Percentiles rank a stretch among this genome's conserved stretches.
Evolutionary conservation across 768 basidiomycete species (phyloP).

Genomic region (Candolleomyces aberdarensis): DNA sequence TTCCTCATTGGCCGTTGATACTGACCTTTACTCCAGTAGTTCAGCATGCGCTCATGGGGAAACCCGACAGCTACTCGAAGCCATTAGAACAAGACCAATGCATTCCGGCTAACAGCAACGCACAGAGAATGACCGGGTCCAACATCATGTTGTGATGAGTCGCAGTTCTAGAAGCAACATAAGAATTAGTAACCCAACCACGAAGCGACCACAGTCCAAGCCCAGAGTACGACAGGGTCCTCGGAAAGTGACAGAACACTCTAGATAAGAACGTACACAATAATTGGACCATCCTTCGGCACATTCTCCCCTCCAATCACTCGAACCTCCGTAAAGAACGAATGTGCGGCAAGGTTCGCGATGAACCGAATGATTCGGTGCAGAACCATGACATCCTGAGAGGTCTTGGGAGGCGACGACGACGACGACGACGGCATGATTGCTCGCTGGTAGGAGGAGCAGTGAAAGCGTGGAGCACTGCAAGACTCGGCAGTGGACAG

Average conservation of each 20-base stretch:
- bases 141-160: slow-evolving; percentile 94
- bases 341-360: slow-evolving; percentile 70
- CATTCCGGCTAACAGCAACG: slow-evolving; percentile 24
- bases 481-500: not conserved
- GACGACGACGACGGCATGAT: slow-evolving; percentile 4
- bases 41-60: slow-evolving; percentile 76
- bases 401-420: slow-evolving; percentile 8
- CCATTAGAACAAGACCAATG: not conserved
- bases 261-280: slow-evolving; percentile 63
- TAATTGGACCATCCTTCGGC: slow-evolving; percentile 83
- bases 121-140: slow-evolving; percentile 80
- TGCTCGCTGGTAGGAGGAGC: not conserved
- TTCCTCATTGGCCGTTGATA: not conserved
- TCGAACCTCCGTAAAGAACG: slow-evolving; percentile 87
- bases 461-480: not conserved
- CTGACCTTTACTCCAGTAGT: slow-evolving; percentile 93
- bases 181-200: not conserved
- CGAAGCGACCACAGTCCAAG: not conserved
- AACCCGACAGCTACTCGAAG: slow-evolving; percentile 64
- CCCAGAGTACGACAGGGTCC: not conserved
- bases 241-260: not conserved
- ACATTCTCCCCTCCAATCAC: slow-evolving; percentile 89
- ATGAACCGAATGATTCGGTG: slow-evolving; percentile 72
- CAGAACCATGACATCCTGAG: slow-evolving; percentile 37
- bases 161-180: slow-evolving; percentile 21